Evolutionary conservation across 139 green algal species (phyloP).

Genomic region (Chlamydomonas incerta): DNA sequence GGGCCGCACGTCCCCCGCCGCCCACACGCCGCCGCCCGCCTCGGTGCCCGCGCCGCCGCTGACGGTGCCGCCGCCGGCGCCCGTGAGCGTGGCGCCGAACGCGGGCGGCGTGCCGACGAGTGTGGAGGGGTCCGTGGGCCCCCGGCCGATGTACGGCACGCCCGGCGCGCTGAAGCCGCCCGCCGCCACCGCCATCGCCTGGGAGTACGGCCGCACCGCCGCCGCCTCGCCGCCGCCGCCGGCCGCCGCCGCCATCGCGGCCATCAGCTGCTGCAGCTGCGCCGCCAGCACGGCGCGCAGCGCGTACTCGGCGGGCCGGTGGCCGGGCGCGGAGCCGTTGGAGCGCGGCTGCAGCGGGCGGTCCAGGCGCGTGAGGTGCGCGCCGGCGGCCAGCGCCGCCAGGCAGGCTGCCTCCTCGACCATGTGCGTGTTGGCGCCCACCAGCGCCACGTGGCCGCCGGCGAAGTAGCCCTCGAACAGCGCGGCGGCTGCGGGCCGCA

Average conservation of each 20-base stretch:
- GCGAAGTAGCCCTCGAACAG: slow-evolving; percentile 29
- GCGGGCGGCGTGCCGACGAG: not conserved
- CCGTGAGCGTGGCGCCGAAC: not conserved
- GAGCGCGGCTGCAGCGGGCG: not conserved
- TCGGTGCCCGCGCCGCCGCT: not conserved
- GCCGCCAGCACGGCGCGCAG: not conserved
- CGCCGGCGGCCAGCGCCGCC: slow-evolving; percentile 13
- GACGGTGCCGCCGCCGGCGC: not conserved
- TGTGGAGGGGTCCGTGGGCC: not conserved
- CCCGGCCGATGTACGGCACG: not conserved
- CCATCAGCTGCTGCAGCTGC: not conserved
- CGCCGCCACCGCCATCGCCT: slow-evolving; percentile 8
- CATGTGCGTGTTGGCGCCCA: slow-evolving; percentile 24
- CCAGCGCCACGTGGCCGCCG: slow-evolving; percentile 26
- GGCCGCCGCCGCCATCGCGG: not conserved
- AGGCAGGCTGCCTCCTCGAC: slow-evolving; percentile 13
- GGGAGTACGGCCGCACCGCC: not conserved
- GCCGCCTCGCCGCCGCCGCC: not conserved
- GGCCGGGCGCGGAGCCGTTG: slow-evolving; percentile 7
- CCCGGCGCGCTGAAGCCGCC: slow-evolving; percentile 21
- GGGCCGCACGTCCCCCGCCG: not conserved
- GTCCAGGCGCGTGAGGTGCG: not conserved
- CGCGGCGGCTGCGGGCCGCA: slow-evolving; percentile 18
- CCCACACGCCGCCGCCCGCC: not conserved
- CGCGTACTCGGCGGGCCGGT: not conserved